phyloP scores from a whole-genome alignment of 306 rosid genomes.

The Glycine latifolia region DNA sequence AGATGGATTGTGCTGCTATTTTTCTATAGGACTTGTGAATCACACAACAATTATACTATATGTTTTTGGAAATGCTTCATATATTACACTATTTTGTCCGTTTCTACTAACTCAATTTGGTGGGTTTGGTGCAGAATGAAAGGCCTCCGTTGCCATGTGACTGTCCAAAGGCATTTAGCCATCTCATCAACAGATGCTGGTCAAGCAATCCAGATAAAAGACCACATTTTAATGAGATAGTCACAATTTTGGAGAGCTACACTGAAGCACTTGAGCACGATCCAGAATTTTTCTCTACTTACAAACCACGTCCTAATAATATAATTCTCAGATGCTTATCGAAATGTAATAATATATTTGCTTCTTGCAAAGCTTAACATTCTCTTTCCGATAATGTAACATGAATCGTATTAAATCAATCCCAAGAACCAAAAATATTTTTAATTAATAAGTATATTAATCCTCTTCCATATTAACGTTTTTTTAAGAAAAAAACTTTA shows the following conservation, averaged over 20 bases:
- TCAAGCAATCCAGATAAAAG: conserved; percentile 80
- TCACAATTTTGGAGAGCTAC: conserved; percentile 69
- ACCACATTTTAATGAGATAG: conserved; percentile 85
- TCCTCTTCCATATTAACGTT: not conserved
- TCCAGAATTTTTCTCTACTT: conserved; percentile 76
- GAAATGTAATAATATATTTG: conserved; percentile 53
- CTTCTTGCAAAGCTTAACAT: conserved; percentile 46
- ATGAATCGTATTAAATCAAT: conserved; percentile 39
- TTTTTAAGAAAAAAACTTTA: not conserved
- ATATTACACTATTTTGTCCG: not conserved
- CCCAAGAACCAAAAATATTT: conserved; percentile 21
- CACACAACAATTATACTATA: not conserved
- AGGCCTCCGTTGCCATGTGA: conserved; percentile 86
- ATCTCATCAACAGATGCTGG: conserved; percentile 86
- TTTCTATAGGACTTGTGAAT: not conserved
- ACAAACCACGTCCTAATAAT: conserved; percentile 54
- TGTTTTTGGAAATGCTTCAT: not conserved
- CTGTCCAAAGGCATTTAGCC: conserved; percentile 78
- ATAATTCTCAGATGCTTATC: conserved; percentile 61
- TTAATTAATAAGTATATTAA: conserved; percentile 10
- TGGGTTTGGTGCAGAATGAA: conserved; percentile 73
- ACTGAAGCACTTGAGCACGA: conserved; percentile 68
- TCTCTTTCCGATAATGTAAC: conserved; percentile 17
- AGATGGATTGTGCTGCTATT: not conserved
- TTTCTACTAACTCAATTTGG: not conserved